Evolutionary conservation across 2,329 filamentous ascomycete species (phyloP).

Genomic region (Colletotrichum salicis): DNA sequence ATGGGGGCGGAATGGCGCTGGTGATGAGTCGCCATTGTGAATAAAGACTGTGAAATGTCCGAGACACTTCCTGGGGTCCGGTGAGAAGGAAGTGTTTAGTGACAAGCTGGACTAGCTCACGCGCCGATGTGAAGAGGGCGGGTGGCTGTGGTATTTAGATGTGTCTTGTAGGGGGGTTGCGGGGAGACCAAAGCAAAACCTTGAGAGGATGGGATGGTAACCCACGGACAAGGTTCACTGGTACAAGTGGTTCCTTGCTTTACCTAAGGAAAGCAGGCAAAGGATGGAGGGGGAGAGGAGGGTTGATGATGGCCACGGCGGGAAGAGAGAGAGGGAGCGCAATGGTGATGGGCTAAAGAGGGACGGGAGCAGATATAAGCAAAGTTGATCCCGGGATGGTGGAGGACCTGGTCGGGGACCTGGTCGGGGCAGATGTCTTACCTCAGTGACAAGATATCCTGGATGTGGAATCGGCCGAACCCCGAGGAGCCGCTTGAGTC

Average conservation of each 20-base stretch:
- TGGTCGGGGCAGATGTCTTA: not conserved
- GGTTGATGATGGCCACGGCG: constrained; percentile 15
- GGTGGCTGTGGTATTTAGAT: constrained; percentile 11
- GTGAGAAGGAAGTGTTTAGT: not conserved
- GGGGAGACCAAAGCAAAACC: constrained; percentile 27
- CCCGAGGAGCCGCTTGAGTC: constrained; percentile 3
- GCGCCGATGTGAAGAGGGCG: not conserved
- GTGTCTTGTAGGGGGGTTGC: constrained; percentile 2
- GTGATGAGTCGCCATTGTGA: constrained; percentile 45
- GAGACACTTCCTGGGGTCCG: constrained; percentile 1
- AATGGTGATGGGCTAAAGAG: constrained; percentile 4
- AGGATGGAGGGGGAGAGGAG: constrained; percentile 1
- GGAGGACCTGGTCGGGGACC: constrained; percentile 17
- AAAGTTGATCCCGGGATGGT: constrained; percentile 21
- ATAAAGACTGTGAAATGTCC: not conserved
- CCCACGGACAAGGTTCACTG: constrained; percentile 22
- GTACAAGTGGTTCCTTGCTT: constrained; percentile 23
- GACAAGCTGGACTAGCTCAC: constrained; percentile 4
- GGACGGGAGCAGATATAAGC: constrained; percentile 35
- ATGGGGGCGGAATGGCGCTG: constrained; percentile 53
- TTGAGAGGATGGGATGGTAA: constrained; percentile 18
- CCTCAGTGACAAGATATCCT: constrained; percentile 19
- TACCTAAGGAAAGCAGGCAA: constrained; percentile 16
- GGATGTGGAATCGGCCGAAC: constrained; percentile 28
- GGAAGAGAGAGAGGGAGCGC: not conserved